Conservation (phyloP, 2,329 filamentous ascomycete species). For the Penicillium sp. region DNA sequence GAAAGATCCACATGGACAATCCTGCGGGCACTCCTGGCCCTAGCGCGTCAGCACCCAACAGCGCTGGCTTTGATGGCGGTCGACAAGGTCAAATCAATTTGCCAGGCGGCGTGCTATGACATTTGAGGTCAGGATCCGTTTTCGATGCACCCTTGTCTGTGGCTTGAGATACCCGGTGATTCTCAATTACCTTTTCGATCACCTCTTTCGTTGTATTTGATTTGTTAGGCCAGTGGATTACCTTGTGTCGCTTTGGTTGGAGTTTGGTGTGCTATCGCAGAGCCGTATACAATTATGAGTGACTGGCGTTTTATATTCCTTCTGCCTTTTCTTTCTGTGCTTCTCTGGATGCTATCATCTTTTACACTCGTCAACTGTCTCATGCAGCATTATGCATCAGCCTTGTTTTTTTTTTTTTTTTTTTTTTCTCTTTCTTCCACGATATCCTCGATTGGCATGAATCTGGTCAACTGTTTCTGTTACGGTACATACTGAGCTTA, state of each 20-base stretch:
- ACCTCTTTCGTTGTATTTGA: slow-evolving; percentile 2
- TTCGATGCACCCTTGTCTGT: slow-evolving; percentile 11
- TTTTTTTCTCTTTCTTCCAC: background rate
- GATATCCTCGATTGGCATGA: slow-evolving; percentile 4
- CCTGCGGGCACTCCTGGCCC: slow-evolving; percentile 18
- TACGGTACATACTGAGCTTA: slow-evolving; percentile 7
- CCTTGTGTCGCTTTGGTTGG: background rate
- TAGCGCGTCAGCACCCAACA: slow-evolving; percentile 31
- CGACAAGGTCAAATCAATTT: slow-evolving; percentile 35
- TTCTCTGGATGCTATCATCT: background rate
- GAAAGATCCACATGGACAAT: slow-evolving; percentile 57
- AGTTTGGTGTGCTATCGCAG: slow-evolving; percentile 6
- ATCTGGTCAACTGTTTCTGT: background rate
- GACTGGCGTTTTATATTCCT: slow-evolving; percentile 7
- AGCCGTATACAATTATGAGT: slow-evolving; percentile 2
- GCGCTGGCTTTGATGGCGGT: slow-evolving; percentile 31
- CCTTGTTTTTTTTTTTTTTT: slow-evolving; percentile 3
- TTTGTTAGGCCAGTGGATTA: background rate
- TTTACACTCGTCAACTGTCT: background rate
- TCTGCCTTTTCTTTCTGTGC: background rate
- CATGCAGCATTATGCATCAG: slow-evolving; percentile 10
- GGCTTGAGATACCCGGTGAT: slow-evolving; percentile 15
- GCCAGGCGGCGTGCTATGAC: slow-evolving; percentile 35
- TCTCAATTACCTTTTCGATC: background rate
- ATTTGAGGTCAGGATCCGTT: background rate